Evolutionary conservation across 495 filamentous ascomycete genomes (phyloP), one percentile per base, ranked within the genome.

Genomic region (Hypoxylon trugodes): DNA sequence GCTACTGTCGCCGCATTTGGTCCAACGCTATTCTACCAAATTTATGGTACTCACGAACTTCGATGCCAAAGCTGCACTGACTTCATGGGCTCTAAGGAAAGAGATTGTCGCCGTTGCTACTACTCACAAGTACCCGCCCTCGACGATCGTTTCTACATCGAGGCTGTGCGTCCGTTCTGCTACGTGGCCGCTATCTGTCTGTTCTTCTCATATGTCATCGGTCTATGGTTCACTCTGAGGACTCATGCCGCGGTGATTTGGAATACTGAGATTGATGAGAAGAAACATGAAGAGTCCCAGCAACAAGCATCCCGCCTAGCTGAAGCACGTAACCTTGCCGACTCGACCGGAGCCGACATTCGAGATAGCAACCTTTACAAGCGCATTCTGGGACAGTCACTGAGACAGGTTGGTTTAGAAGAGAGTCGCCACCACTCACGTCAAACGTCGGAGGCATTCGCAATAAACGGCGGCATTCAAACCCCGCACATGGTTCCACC

Each of bases 181-280:
- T 96, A 92, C 81, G 82, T 96, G 60, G 87, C 90, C 3, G 91
- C 95, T 28, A 73, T 89, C 13, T 84, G 93, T 63, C 82, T 99
- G 26, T 98, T 99, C 77, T 74, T 97, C 15, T 93, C 92, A 0
- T 99, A 99, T 73, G 79, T 95, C 30, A 95, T 98, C 61, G 95
- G 95, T 12, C 79, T 98, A 24, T 92, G 93, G 87, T 99, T 99
- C 73, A 99, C 95, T 4, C 84, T 99, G 4, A 82, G 96, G 59
- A 99, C 95, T 2, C 95, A 99, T 72, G 95, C 95, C 3, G 94
- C 95, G 13, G 88, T 96, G 26, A 99, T 99, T 55, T 99, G 95
- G 95, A 93, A 92, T 69, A 88, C 78, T 21, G 92, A 96, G 60
- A 69, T 83, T 2, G 93, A 97, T 37, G 92, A 96, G 75, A 96